phyloP scores from a whole-genome alignment of 164 flowering plant species.

The Akebia trifoliata region DNA sequence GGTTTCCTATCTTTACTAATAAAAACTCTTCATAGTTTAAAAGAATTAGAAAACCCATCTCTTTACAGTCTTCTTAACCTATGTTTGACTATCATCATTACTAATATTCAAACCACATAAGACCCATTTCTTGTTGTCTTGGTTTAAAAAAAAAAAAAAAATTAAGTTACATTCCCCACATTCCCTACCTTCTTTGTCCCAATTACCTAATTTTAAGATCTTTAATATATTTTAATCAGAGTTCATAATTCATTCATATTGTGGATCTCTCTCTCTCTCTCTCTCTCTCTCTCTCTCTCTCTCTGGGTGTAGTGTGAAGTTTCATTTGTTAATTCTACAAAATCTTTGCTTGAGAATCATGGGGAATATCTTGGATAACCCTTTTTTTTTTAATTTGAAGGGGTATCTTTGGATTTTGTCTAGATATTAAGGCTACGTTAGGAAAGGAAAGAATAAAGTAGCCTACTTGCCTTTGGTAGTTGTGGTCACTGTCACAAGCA shows the following conservation, averaged over 20 bases:
- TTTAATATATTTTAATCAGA: neutral
- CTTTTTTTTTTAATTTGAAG: too few species aligned
- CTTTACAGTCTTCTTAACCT: neutral
- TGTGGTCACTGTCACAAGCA: too few species aligned
- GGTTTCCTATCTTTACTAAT: too few species aligned
- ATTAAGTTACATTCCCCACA: neutral
- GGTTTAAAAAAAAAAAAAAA: neutral
- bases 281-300: neutral
- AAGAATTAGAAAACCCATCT: neutral
- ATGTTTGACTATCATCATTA: conserved; percentile 15
- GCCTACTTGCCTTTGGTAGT: too few species aligned
- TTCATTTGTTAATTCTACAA: too few species aligned
- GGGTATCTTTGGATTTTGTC: too few species aligned
- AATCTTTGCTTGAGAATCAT: too few species aligned
- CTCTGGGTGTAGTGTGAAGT: too few species aligned
- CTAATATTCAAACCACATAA: neutral
- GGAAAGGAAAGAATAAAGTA: too few species aligned
- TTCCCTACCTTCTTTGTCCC: conserved; percentile 1
- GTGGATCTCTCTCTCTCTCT: neutral
- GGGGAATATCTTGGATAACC: too few species aligned
- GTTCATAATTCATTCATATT: neutral
- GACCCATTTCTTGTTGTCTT: conserved; percentile 4
- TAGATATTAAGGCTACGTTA: too few species aligned
- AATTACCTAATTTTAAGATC: neutral
- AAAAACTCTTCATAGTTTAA: neutral